Conservation (phyloP, 2,329 filamentous ascomycete species). For the Teratosphaeria destructans region DNA sequence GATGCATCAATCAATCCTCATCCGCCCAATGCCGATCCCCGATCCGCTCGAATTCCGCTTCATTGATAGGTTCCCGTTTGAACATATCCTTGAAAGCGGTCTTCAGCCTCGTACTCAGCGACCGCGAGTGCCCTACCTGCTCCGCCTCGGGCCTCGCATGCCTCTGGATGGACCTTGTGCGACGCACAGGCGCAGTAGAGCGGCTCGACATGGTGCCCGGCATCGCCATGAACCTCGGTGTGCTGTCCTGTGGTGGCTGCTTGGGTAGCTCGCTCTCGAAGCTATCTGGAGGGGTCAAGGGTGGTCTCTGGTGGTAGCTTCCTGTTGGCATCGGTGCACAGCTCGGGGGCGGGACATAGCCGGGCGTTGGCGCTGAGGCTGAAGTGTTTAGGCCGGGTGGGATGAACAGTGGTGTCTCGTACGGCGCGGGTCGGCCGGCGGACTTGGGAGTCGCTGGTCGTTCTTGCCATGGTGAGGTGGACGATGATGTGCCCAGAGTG, state of each 20-base stretch:
- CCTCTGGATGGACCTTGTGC: background rate
- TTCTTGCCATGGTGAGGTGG: background rate
- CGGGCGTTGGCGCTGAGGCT: background rate
- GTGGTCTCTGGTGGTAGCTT: conserved; percentile 3
- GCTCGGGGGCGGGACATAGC: background rate
- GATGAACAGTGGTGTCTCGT: conserved; percentile 6
- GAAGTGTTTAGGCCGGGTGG: conserved; percentile 3
- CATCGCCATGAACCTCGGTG: conserved; percentile 4
- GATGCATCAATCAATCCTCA: conserved; percentile 8
- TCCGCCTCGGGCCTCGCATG: background rate
- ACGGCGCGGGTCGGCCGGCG: conserved; percentile 4
- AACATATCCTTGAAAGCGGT: conserved; percentile 18
- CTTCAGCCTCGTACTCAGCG: conserved; percentile 14
- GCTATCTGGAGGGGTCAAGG: conserved; percentile 11
- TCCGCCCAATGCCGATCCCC: conserved; percentile 23
- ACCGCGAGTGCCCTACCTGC: background rate
- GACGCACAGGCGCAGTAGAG: background rate
- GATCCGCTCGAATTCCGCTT: conserved; percentile 15
- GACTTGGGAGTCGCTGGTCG: background rate
- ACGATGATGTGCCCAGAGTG: background rate
- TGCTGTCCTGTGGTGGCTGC: background rate
- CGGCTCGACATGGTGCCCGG: conserved; percentile 12
- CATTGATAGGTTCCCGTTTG: conserved; percentile 15
- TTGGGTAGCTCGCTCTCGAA: conserved; percentile 1
- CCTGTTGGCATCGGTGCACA: background rate